phyloP scores from a whole-genome alignment of 257 asterid species.

The Fraxinus anomala region DNA sequence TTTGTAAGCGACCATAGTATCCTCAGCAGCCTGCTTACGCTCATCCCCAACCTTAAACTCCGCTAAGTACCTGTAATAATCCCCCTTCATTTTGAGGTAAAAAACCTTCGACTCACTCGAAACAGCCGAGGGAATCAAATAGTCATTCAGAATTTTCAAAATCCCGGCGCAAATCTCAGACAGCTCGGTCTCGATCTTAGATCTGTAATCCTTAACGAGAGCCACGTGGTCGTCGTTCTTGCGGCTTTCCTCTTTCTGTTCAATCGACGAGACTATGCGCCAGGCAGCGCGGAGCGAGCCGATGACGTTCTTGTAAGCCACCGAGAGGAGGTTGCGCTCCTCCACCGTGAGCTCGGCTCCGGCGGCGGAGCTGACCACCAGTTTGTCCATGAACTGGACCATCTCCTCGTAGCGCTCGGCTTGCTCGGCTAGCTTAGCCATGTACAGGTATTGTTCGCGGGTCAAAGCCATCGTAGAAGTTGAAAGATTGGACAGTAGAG shows the following conservation, averaged over 20 bases:
- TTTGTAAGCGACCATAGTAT: conserved; percentile 64
- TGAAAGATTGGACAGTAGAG: conserved; percentile 1
- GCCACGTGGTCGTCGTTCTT: conserved; percentile 70
- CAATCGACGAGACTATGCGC: conserved; percentile 68
- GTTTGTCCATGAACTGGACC: conserved; percentile 74
- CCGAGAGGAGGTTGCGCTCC: conserved; percentile 72
- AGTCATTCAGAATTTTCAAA: conserved; percentile 43
- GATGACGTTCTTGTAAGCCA: conserved; percentile 73
- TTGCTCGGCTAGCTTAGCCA: conserved; percentile 74
- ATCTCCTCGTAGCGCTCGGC: conserved; percentile 79
- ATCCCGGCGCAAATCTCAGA: conserved; percentile 60
- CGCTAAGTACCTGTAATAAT: conserved; percentile 63
- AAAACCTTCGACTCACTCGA: conserved; percentile 66
- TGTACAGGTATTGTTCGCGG: conserved; percentile 68
- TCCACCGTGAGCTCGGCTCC: conserved; percentile 59
- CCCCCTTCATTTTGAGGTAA: conserved; percentile 78
- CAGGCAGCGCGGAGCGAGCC: conserved; percentile 80
- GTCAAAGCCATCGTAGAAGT: conserved; percentile 39
- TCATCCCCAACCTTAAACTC: conserved; percentile 64
- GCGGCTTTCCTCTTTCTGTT: conserved; percentile 73
- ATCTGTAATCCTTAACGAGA: conserved; percentile 68
- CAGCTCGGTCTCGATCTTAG: conserved; percentile 64
- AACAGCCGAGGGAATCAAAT: conserved; percentile 50
- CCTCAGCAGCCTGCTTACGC: conserved; percentile 70
- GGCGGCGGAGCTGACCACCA: conserved; percentile 32